Percentiles rank a stretch among this genome's conserved stretches.
phyloP scores from a whole-genome alignment of 352 stramenopile species.

The Globisporangium spiculum region DNA sequence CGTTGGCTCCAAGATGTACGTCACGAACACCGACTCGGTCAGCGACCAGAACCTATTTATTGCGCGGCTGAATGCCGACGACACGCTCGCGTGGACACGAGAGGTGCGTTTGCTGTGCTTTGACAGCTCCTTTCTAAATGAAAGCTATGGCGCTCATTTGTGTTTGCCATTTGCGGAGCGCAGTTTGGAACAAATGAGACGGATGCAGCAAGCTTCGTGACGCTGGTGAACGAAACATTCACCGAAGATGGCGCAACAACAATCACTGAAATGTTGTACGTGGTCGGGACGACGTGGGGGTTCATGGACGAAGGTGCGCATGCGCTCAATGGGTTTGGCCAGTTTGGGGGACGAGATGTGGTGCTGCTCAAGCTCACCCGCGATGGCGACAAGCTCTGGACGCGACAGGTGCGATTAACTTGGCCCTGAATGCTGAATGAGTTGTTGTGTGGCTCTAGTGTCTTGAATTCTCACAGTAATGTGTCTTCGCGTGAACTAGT shows the following conservation, averaged over 20 bases:
- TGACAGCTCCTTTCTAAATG: too few relatives aligned
- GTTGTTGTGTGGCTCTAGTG: too few relatives aligned
- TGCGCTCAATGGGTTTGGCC: slow-evolving; percentile 67
- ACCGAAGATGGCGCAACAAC: slow-evolving; percentile 6
- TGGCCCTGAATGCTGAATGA: not conserved
- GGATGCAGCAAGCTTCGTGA: slow-evolving; percentile 52
- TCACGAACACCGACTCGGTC: slow-evolving; percentile 15
- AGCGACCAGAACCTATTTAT: slow-evolving; percentile 56
- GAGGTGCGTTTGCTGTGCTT: slow-evolving; percentile 24
- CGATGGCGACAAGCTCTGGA: slow-evolving; percentile 56
- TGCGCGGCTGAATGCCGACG: slow-evolving; percentile 38
- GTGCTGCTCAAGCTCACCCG: slow-evolving; percentile 59
- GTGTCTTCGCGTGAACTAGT: slow-evolving; percentile 25
- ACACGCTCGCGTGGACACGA: slow-evolving; percentile 46
- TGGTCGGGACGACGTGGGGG: slow-evolving; percentile 66
- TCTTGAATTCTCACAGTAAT: not conserved
- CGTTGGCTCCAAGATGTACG: slow-evolving; percentile 43
- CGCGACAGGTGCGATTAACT: slow-evolving; percentile 40
- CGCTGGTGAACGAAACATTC: slow-evolving; percentile 46
- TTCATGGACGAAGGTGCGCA: slow-evolving; percentile 69
- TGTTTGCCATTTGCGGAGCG: too few relatives aligned
- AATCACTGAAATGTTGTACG: slow-evolving; percentile 41
- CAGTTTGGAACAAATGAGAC: slow-evolving; percentile 53
- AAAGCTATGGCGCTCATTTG: too few relatives aligned
- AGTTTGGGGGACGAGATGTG: slow-evolving; percentile 64